Percentiles rank a stretch among this genome's conserved stretches.
Evolutionary conservation across 345 rosid genomes (phyloP).

Genomic region (rapeseed (Brassica napus)): DNA sequence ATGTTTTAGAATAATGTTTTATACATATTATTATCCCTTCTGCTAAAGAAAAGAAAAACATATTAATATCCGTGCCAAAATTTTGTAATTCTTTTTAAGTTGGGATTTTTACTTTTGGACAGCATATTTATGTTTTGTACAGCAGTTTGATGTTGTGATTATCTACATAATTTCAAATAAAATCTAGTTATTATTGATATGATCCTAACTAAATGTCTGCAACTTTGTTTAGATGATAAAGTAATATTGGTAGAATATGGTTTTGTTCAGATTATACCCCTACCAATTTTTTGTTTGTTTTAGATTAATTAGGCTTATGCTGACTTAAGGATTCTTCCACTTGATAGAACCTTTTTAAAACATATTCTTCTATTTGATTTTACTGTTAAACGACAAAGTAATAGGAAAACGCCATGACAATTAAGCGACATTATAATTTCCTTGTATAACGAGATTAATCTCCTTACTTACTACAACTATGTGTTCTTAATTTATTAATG

Average conservation of each 20-base stretch:
- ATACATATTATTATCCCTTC: not conserved
- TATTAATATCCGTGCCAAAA: not conserved
- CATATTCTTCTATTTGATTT: not conserved
- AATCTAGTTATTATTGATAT: not conserved
- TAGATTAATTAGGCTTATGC: not conserved
- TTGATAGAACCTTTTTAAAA: not conserved
- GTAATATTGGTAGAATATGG: not conserved
- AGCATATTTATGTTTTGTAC: not conserved
- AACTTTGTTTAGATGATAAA: not conserved
- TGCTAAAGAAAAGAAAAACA: not conserved
- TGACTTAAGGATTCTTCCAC: not conserved
- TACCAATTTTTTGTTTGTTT: not conserved
- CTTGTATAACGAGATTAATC: constrained; percentile 12
- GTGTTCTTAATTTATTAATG: constrained; percentile 23
- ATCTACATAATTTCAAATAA: not conserved
- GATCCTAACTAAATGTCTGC: not conserved
- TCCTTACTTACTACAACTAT: constrained; percentile 29
- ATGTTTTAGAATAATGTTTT: not conserved
- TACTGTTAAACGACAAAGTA: constrained; percentile 17
- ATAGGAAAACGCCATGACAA: constrained; percentile 22
- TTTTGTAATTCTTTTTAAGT: not conserved
- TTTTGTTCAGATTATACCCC: not conserved
- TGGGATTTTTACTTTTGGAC: not conserved
- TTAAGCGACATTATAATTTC: constrained; percentile 7
- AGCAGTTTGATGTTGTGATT: not conserved